Conservation (phyloP, 495 filamentous ascomycete species). For the Ramalina intermedia region DNA sequence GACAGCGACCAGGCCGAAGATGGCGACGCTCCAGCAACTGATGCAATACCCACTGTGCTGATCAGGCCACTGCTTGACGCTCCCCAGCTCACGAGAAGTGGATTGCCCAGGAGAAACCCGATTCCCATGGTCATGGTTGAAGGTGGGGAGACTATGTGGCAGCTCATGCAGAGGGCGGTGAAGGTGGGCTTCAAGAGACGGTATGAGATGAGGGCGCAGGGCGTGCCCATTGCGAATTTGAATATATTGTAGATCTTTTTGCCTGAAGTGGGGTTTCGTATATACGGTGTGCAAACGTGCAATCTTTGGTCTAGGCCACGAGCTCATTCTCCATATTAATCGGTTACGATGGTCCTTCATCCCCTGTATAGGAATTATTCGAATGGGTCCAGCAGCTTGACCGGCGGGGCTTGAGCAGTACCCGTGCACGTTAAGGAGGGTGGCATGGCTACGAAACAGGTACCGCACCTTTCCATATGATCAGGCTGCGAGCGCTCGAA, state of each 20-base stretch:
- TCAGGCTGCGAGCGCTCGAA: too few species aligned
- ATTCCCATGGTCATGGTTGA: slow-evolving; percentile 78
- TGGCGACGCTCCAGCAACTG: background rate
- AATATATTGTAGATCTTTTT: slow-evolving; percentile 1
- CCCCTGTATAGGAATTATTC: too few species aligned
- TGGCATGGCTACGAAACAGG: too few species aligned
- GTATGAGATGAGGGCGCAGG: slow-evolving; percentile 71
- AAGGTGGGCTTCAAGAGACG: slow-evolving; percentile 59
- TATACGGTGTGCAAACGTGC: too few species aligned
- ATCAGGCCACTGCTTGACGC: slow-evolving; percentile 67
- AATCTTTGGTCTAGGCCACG: too few species aligned
- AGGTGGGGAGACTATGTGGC: slow-evolving; percentile 55
- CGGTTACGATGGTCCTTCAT: too few species aligned
- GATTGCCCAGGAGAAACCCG: slow-evolving; percentile 54
- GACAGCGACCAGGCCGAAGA: slow-evolving; percentile 27
- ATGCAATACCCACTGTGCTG: slow-evolving; percentile 18
- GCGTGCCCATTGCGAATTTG: slow-evolving; percentile 22
- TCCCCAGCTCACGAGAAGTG: slow-evolving; percentile 53
- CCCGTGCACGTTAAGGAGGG: too few species aligned
- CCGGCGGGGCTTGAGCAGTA: too few species aligned
- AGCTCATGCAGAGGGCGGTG: slow-evolving; percentile 42
- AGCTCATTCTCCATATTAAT: too few species aligned
- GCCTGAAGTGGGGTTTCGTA: background rate
- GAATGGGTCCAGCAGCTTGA: too few species aligned
- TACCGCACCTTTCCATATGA: too few species aligned